A percentile compares a stretch with the other conserved stretches of the same genome.
Evolutionary conservation across 2,329 filamentous ascomycete genomes (phyloP).

Genomic region (Diaporthe citriasiana): DNA sequence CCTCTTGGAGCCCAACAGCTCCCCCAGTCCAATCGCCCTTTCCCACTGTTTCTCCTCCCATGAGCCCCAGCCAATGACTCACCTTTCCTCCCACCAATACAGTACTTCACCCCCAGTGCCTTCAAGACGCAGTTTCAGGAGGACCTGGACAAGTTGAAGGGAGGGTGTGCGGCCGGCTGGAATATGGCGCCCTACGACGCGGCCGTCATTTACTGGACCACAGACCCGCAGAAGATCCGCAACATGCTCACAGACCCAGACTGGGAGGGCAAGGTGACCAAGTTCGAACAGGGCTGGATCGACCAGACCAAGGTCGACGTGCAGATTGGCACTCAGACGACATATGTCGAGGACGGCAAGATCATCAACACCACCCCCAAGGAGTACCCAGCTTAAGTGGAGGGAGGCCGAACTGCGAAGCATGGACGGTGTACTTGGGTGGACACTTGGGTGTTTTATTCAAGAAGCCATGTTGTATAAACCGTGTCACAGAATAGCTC

Average conservation of each 20-base stretch:
- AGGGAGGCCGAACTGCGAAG: too few species aligned
- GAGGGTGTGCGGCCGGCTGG: conserved; percentile 38
- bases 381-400: too few species aligned
- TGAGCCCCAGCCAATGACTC: neutral
- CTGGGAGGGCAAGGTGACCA: neutral
- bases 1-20: conserved; percentile 21
- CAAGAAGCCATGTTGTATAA: too few species aligned
- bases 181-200: conserved; percentile 44
- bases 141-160: conserved; percentile 42
- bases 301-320: conserved; percentile 41
- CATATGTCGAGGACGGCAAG: conserved; percentile 42
- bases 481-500: too few species aligned
- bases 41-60: too few species aligned
- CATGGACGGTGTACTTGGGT: too few species aligned
- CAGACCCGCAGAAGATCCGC: conserved; percentile 43
- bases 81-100: neutral
- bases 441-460: too few species aligned
- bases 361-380: conserved; percentile 42
- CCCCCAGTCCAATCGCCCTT: too few species aligned
- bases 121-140: conserved; percentile 41
- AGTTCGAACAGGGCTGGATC: neutral
- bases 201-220: conserved; percentile 42
- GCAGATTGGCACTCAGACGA: conserved; percentile 43
- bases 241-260: conserved; percentile 24
- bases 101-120: conserved; percentile 39